Base-by-base conservation (phyloP, 139 green algal genomes). In the Chlorella sp. region DNA sequence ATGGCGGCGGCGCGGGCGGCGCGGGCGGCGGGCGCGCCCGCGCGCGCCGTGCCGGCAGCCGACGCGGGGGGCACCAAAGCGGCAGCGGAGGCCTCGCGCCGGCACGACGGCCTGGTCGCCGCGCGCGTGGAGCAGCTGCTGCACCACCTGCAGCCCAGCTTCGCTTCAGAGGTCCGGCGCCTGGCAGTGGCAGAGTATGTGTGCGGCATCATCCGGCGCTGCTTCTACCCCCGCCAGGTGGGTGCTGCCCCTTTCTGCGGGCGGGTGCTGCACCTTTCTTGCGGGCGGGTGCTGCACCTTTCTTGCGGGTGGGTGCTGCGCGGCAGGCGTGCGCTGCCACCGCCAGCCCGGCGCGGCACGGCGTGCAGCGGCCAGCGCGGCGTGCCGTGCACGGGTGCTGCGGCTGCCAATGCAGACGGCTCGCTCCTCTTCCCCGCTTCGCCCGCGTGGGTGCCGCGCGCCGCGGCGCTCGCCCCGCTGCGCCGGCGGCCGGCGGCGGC, bases 61-160 rank as follows among this genome's bases (percentile, higher is more conserved):
- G n/a, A n/a, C n/a, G n/a, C n/a, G n/a, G n/a, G n/a, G n/a, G n/a
- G n/a, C n/a, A n/a, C n/a, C n/a, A n/a, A n/a, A n/a, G n/a, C n/a
- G n/a, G n/a, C n/a, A n/a, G n/a, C n/a, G n/a, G n/a, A n/a, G n/a
- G n/a, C n/a, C n/a, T n/a, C n/a, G n/a, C n/a, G n/a, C n/a, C n/a
- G n/a, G n/a, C n/a, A n/a, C n/a, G n/a, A n/a, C n/a, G n/a, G n/a
- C n/a, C n/a, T n/a, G n/a, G n/a, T n/a, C n/a, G 25, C 33, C 15
- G 38, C 46, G 14, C 60, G 76, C 5, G 33, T 80, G 35, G 71
- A 84, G 31, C 51, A 62, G 31, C 45, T 84, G 45, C 60, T 85
- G 17, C 36, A 36, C 1, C 60, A 45, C 33, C 62, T 85, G 27
- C 67, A 79, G 67, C 79, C 79, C 41, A 79, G 46, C 61, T 48